Evolutionary conservation across 805 yeast genomes (phyloP), one percentile per base, ranked within the genome.

Genomic region (Candida silvicultrix): DNA sequence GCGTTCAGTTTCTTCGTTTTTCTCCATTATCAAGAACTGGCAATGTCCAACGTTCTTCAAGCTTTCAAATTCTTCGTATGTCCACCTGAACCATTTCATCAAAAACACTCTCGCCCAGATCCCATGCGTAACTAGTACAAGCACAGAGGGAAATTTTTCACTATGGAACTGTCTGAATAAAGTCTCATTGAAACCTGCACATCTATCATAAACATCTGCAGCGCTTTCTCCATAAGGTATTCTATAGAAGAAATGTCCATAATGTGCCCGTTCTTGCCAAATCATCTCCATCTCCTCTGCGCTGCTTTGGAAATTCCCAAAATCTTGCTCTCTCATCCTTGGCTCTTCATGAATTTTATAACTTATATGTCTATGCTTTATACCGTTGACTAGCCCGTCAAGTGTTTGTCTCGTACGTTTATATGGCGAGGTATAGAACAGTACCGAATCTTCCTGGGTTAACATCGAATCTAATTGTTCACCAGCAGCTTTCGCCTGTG

Each of bases 191-290:
- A 90, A 90, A 15, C 94, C 85, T 2, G 96, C 86, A 50, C 90
- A 84, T 41, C 97, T 71, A 64, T 90, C 97, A 64, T 81, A 90
- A 10, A 90, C 97, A 64, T 90, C 97, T 0, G 97, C 97, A 0
- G 97, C 97, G 56, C 94, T 83, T 64, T 90, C 97, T 11, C 97
- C 97, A 57, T 85, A 81, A 5, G 96, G 96, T 28, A 90, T 90
- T 45, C 97, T 67, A 62, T 85, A 90, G 64, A 90, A 90, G 58
- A 84, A 84, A 62, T 83, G 87, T 0, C 97, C 97, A 65, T 90
- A 90, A 50, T 80, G 78, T 0, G 95, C 90, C 41, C 97, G 68
- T 56, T 87, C 95, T 45, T 75, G 74, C 89, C 96, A 84, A 31
- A 89, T 83, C 53, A 73, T 70, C 53, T 83, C 83, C 95, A 89